phyloP scores from a whole-genome alignment of 2,329 filamentous ascomycete genomes.

The Neopestalotiopsis clavispora region DNA sequence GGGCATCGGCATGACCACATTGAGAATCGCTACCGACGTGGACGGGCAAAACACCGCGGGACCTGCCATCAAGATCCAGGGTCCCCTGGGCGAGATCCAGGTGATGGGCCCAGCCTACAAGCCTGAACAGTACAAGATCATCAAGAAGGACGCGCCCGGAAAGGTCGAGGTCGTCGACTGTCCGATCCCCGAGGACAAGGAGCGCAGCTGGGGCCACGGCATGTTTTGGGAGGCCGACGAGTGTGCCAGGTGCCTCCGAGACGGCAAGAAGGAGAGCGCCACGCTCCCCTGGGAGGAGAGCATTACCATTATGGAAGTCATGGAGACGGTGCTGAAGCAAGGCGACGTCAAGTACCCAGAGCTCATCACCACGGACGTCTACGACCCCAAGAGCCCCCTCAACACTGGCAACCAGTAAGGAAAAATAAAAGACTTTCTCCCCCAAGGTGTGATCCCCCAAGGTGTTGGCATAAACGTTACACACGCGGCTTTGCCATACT shows the following conservation, averaged over 20 bases:
- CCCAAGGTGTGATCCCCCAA: too few species aligned
- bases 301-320: constrained; percentile 80
- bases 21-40: constrained; percentile 67
- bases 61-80: constrained; percentile 79
- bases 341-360: constrained; percentile 60
- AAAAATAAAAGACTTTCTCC: background rate
- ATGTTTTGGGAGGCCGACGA: constrained; percentile 93
- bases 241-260: constrained; percentile 73
- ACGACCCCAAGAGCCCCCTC: constrained; percentile 63
- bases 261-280: constrained; percentile 77
- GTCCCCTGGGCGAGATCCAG: constrained; percentile 81
- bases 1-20: constrained; percentile 71
- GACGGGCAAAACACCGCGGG: constrained; percentile 63
- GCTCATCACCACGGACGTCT: constrained; percentile 61
- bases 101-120: constrained; percentile 74
- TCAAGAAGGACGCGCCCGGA: constrained; percentile 56
- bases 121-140: constrained; percentile 68
- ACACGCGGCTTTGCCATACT: background rate
- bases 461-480: background rate
- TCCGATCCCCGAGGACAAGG: constrained; percentile 56
- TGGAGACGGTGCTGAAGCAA: constrained; percentile 60
- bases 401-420: constrained; percentile 53
- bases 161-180: constrained; percentile 56
- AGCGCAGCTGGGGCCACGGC: constrained; percentile 68
- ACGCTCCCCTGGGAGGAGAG: constrained; percentile 77